phyloP scores from a whole-genome alignment of 169 alveolate species.

The Plasmodium blacklocki region DNA sequence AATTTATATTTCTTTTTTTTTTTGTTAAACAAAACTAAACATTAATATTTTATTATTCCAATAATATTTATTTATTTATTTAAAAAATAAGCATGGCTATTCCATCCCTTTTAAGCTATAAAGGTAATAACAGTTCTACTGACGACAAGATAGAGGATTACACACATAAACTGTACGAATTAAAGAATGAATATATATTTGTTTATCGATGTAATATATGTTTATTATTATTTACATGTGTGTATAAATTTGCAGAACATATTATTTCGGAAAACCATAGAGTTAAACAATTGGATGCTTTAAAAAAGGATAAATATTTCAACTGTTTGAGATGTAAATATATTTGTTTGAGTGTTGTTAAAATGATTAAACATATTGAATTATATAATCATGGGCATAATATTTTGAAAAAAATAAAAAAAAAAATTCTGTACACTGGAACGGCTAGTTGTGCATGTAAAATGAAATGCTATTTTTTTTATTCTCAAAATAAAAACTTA shows the following conservation, averaged over 20 bases:
- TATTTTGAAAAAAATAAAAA: constrained; percentile 69
- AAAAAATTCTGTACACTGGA: constrained; percentile 42
- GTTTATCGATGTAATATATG: constrained; percentile 61
- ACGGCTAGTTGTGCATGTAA: constrained; percentile 32
- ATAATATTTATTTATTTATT: too few species aligned
- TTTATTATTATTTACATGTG: constrained; percentile 62
- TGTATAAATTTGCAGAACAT: constrained; percentile 43
- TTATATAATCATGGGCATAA: constrained; percentile 65
- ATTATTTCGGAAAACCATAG: constrained; percentile 48
- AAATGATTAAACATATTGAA: constrained; percentile 69
- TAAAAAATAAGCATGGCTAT: too few species aligned
- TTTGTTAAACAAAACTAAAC: too few species aligned
- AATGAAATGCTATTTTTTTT: constrained; percentile 41
- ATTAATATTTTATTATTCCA: too few species aligned
- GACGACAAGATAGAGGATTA: constrained; percentile 7
- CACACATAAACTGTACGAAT: constrained; percentile 1
- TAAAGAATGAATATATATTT: constrained; percentile 35
- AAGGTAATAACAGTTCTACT: background rate
- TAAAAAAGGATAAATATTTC: constrained; percentile 53
- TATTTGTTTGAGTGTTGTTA: constrained; percentile 56
- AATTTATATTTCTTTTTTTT: too few species aligned
- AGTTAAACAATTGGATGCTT: constrained; percentile 52
- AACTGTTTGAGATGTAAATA: constrained; percentile 70
- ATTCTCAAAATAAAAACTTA: constrained; percentile 39
- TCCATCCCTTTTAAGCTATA: constrained; percentile 1